Conservation (phyloP, 1,284 basidiomycete species). For the Cystobasidium pallidum region DNA sequence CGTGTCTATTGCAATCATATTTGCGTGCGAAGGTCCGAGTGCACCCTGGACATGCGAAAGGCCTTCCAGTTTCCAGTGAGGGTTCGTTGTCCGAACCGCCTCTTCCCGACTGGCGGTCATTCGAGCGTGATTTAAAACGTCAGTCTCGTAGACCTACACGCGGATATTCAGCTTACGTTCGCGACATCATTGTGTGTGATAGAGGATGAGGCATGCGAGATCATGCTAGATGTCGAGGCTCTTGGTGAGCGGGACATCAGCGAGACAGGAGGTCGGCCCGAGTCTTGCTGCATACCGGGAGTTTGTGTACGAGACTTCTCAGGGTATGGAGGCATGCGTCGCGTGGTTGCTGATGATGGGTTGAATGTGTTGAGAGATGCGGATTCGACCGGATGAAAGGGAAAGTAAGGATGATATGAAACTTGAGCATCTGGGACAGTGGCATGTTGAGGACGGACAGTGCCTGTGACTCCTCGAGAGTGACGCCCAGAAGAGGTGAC, state of each 20-base stretch:
- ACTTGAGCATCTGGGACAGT: background rate
- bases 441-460: background rate
- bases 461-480: background rate
- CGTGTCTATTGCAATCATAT: constrained; percentile 40
- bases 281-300: background rate
- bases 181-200: background rate
- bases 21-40: constrained; percentile 29
- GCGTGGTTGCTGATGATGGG: background rate
- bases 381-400: background rate
- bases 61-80: background rate
- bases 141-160: too few species aligned
- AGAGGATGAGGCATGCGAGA: background rate
- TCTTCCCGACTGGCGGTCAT: background rate
- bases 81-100: background rate
- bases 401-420: background rate
- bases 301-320: background rate
- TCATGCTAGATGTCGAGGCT: background rate
- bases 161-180: background rate
- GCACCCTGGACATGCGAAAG: constrained; percentile 36
- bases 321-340: background rate
- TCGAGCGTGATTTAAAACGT: too few species aligned
- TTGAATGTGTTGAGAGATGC: background rate
- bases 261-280: too few species aligned
- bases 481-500: background rate
- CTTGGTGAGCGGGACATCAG: background rate